A percentile compares a stretch with the other conserved stretches of the same genome.
phyloP scores from a whole-genome alignment of 352 stramenopile genomes.

The Globisporangium perplexum region DNA sequence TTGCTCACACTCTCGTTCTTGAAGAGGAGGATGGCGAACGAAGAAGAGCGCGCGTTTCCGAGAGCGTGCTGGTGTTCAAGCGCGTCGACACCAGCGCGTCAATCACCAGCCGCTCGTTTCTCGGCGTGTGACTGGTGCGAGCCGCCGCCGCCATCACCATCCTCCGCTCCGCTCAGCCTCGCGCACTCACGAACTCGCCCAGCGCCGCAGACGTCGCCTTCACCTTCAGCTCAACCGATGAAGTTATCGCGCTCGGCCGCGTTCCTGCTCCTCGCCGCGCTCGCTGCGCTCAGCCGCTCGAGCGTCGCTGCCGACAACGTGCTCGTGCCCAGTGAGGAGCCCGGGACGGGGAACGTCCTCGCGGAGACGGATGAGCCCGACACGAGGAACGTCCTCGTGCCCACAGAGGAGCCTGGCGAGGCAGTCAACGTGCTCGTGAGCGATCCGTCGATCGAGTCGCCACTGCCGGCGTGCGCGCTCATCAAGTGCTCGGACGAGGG shows the following conservation, averaged over 20 bases:
- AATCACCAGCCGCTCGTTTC: too few relatives aligned
- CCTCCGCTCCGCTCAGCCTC: too few relatives aligned
- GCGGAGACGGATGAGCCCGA: background rate
- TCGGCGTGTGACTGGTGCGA: too few relatives aligned
- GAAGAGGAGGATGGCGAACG: too few relatives aligned
- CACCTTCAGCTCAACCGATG: background rate
- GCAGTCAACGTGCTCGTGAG: background rate
- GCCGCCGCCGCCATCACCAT: too few relatives aligned
- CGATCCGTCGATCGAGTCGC: background rate
- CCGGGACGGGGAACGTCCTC: background rate
- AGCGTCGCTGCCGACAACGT: background rate
- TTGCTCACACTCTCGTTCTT: too few relatives aligned
- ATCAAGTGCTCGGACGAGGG: slow-evolving; percentile 13
- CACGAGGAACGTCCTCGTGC: background rate
- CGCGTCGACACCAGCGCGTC: too few relatives aligned
- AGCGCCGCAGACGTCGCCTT: background rate
- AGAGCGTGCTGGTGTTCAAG: too few relatives aligned
- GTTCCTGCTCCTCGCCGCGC: background rate
- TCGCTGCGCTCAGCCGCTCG: background rate
- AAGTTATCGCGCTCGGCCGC: background rate
- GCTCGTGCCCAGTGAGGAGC: background rate
- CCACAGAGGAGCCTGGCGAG: background rate
- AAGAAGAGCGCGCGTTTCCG: too few relatives aligned
- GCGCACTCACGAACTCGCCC: background rate
- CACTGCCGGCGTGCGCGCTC: slow-evolving; percentile 3